Percentiles rank a stretch among this genome's conserved stretches.
phyloP scores from a whole-genome alignment of 2,329 filamentous ascomycete genomes.

The Botrytis porri region DNA sequence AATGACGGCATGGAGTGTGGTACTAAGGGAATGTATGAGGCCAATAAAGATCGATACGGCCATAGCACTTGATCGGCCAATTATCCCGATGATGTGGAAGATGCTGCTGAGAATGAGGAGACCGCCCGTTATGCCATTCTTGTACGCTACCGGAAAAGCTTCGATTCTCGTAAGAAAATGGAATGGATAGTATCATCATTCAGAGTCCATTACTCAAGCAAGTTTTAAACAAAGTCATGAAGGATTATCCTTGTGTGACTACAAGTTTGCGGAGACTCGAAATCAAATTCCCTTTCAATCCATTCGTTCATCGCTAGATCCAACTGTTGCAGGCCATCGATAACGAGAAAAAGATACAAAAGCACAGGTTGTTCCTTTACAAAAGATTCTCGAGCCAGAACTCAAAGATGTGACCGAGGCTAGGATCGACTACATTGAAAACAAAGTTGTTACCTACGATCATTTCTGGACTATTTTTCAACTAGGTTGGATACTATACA shows the following conservation, averaged over 20 bases:
- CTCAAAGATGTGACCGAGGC: constrained; percentile 50
- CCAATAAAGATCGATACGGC: constrained; percentile 47
- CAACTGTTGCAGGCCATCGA: constrained; percentile 44
- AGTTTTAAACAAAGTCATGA: constrained; percentile 45
- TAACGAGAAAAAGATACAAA: constrained; percentile 43
- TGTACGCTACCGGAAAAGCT: constrained; percentile 55
- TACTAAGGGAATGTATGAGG: constrained; percentile 48
- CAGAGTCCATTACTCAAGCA: constrained; percentile 61
- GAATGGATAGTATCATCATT: constrained; percentile 54
- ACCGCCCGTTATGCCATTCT: constrained; percentile 51
- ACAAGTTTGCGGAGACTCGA: constrained; percentile 57
- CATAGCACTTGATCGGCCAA: constrained; percentile 52
- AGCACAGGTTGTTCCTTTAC: constrained; percentile 48
- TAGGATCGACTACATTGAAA: constrained; percentile 50
- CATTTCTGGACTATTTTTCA: constrained; percentile 55
- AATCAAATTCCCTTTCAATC: constrained; percentile 58
- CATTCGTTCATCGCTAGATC: constrained; percentile 65
- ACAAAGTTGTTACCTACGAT: constrained; percentile 52
- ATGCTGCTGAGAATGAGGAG: constrained; percentile 51
- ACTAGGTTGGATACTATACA: constrained; percentile 45
- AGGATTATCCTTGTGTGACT: constrained; percentile 43
- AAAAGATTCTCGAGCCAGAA: constrained; percentile 49
- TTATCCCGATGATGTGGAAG: constrained; percentile 50
- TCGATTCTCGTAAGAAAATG: constrained; percentile 54
- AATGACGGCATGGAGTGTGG: constrained; percentile 39